Evolutionary conservation across 2,329 filamentous ascomycete species (phyloP).

Genomic region (Alternaria dauci): DNA sequence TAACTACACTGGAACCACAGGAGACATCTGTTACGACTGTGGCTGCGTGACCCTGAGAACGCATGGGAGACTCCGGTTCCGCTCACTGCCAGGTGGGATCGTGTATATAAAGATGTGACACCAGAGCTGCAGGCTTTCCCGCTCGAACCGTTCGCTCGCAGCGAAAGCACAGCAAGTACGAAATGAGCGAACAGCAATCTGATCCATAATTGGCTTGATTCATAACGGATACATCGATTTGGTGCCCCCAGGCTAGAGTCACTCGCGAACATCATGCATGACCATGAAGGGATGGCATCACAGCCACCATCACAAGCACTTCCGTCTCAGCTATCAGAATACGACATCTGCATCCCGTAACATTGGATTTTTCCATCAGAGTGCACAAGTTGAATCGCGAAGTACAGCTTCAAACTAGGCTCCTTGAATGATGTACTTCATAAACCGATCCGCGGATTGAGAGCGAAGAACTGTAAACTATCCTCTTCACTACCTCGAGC

Average conservation of each 20-base stretch:
- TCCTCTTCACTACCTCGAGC: too few relatives aligned
- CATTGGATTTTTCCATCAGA: neutral
- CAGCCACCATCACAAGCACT: neutral
- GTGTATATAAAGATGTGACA: slow-evolving; percentile 61
- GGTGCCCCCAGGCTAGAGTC: neutral
- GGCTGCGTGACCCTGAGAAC: slow-evolving; percentile 58
- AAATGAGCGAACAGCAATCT: neutral
- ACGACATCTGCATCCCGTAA: neutral
- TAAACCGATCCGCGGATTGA: neutral
- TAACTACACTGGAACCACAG: slow-evolving; percentile 39
- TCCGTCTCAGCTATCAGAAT: too few relatives aligned
- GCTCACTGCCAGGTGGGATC: slow-evolving; percentile 58
- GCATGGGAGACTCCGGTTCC: slow-evolving; percentile 56
- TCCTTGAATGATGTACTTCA: neutral
- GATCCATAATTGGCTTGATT: neutral
- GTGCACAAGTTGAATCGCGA: neutral
- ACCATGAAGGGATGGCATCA: neutral
- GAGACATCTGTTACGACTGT: slow-evolving; percentile 59
- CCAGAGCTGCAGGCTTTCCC: slow-evolving; percentile 65
- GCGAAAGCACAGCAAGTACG: slow-evolving; percentile 15
- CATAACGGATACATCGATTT: neutral
- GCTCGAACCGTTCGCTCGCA: slow-evolving; percentile 54
- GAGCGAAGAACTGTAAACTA: neutral
- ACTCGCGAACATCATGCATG: neutral
- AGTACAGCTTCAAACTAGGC: neutral